A percentile compares a stretch with the other conserved stretches of the same genome.
Conservation (phyloP, 345 rosid species). For the Laguncularia racemosa region DNA sequence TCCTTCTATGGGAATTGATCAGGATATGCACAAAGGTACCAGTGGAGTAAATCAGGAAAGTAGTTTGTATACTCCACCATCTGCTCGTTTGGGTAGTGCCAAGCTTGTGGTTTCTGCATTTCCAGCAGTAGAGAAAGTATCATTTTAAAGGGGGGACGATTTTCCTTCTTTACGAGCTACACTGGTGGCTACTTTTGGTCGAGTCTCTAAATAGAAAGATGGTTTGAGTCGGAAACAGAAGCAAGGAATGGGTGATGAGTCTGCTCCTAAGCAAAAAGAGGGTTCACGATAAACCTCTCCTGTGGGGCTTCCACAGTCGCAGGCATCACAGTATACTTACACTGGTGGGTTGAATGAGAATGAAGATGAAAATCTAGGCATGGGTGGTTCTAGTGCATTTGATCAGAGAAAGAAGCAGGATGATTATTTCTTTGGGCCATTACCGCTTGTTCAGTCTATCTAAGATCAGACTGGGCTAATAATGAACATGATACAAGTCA, state of each 20-base stretch:
- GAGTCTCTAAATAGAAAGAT: slow-evolving; percentile 73
- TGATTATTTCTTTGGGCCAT: slow-evolving; percentile 53
- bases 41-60: slow-evolving; percentile 40
- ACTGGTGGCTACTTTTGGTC: slow-evolving; percentile 39
- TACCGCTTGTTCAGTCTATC: slow-evolving; percentile 72
- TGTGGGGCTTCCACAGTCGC: slow-evolving; percentile 60
- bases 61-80: slow-evolving; percentile 41
- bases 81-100: slow-evolving; percentile 30
- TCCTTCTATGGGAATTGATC: slow-evolving; percentile 21
- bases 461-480: slow-evolving; percentile 98
- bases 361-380: slow-evolving; percentile 21
- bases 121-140: slow-evolving; percentile 41
- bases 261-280: slow-evolving; percentile 31
- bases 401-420: slow-evolving; percentile 55
- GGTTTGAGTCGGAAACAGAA: slow-evolving; percentile 56
- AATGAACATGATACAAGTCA: slow-evolving; percentile 95
- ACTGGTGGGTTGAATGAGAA: slow-evolving; percentile 32
- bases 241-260: slow-evolving; percentile 37
- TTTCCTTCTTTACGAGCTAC: slow-evolving; percentile 86
- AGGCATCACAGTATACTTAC: slow-evolving; percentile 27
- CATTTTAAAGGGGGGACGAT: slow-evolving; percentile 86
- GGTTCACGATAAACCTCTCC: slow-evolving; percentile 25
- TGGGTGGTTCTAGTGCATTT: slow-evolving; percentile 27
- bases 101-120: slow-evolving; percentile 25
- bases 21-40: slow-evolving; percentile 17